phyloP scores from a whole-genome alignment of 495 filamentous ascomycete genomes.

The Corynascus novoguineensis region DNA sequence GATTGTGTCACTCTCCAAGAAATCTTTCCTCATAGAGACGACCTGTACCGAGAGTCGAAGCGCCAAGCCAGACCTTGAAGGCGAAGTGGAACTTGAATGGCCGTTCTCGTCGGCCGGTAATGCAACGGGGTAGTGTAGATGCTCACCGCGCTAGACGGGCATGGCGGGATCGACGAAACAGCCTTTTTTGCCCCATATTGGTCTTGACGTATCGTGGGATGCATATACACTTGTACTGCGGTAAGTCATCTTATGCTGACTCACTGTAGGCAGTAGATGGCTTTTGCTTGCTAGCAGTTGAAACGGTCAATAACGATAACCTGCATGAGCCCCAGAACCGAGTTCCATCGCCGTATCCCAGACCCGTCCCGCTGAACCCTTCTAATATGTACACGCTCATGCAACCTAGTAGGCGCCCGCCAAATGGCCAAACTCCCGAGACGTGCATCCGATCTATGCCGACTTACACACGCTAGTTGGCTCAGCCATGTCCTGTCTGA shows the following conservation, averaged over 20 bases:
- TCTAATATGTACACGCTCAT: neutral
- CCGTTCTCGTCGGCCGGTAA: too few species aligned
- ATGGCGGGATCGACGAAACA: too few species aligned
- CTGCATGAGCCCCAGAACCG: neutral
- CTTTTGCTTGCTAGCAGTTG: neutral
- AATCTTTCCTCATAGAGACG: neutral
- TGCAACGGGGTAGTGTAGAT: too few species aligned
- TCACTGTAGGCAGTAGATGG: too few species aligned
- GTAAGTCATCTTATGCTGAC: too few species aligned
- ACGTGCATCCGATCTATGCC: slow-evolving; percentile 19
- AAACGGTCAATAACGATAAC: neutral
- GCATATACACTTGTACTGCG: too few species aligned
- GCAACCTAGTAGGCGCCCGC: neutral
- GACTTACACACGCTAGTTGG: neutral
- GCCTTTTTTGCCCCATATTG: too few species aligned
- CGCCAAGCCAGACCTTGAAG: slow-evolving; percentile 8
- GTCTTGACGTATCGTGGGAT: too few species aligned
- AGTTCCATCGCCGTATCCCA: neutral
- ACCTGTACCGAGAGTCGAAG: neutral
- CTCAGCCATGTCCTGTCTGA: neutral
- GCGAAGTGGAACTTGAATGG: neutral
- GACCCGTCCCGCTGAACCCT: neutral
- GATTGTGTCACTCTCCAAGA: neutral
- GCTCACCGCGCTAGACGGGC: too few species aligned
- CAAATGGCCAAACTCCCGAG: neutral